Conservation (phyloP, 2,329 filamentous ascomycete genomes). For the Sarocladium strictum region DNA sequence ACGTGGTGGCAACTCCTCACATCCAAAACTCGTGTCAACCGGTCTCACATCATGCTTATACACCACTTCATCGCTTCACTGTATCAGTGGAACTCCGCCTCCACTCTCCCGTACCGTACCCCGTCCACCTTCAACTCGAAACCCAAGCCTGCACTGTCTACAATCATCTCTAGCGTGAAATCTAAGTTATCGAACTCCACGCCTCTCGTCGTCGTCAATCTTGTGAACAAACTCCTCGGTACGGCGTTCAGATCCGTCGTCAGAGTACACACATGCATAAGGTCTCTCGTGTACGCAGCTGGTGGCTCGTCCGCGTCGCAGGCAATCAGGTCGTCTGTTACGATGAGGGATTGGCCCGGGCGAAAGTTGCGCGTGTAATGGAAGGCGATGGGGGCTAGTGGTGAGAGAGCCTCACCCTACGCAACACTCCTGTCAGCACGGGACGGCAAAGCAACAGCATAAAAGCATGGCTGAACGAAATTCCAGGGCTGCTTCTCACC, state of each 20-base stretch:
- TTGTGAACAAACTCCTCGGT: slow-evolving; percentile 65
- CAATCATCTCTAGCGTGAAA: slow-evolving; percentile 78
- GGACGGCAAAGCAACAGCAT: background rate
- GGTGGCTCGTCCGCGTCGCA: slow-evolving; percentile 65
- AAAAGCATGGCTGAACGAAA: background rate
- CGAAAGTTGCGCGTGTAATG: slow-evolving; percentile 84
- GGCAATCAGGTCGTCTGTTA: slow-evolving; percentile 75
- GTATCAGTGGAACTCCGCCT: slow-evolving; percentile 66
- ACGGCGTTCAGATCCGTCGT: slow-evolving; percentile 76
- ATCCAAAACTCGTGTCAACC: no score
- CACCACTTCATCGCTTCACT: background rate
- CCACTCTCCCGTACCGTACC: slow-evolving; percentile 68
- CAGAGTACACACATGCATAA: slow-evolving; percentile 71
- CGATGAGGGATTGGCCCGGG: slow-evolving; percentile 67
- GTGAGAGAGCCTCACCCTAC: slow-evolving; percentile 68
- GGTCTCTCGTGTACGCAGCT: slow-evolving; percentile 50
- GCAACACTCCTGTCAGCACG: background rate
- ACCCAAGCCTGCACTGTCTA: slow-evolving; percentile 68
- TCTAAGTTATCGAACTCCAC: slow-evolving; percentile 79
- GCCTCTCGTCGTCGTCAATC: slow-evolving; percentile 70
- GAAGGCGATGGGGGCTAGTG: slow-evolving; percentile 69
- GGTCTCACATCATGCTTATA: background rate
- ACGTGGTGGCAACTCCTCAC: no score
- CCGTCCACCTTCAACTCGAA: slow-evolving; percentile 78
- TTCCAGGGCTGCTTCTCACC: slow-evolving; percentile 34